Evolutionary conservation across 1,284 basidiomycete genomes (phyloP).

Genomic region (Naganishia sp.): DNA sequence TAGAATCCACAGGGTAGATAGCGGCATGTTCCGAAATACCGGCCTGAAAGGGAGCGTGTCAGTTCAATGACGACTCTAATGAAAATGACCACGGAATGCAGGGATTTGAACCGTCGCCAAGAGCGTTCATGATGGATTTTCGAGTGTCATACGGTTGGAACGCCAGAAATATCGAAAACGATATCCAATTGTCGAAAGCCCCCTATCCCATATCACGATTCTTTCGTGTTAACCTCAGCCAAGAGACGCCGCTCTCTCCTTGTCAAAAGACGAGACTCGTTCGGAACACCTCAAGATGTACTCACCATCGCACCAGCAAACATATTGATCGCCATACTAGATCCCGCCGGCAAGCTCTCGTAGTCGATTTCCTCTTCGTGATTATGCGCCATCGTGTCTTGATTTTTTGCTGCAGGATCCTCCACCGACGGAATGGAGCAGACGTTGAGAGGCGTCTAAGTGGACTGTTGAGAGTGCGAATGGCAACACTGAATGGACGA

Average conservation of each 20-base stretch:
- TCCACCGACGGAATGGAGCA: too few relatives aligned
- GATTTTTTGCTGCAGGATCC: conserved; percentile 1
- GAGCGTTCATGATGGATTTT: too few relatives aligned
- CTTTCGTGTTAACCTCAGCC: too few relatives aligned
- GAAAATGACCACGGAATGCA: background rate
- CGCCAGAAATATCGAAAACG: background rate
- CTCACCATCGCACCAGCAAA: conserved; percentile 89
- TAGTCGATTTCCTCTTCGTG: conserved; percentile 53
- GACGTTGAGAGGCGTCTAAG: background rate
- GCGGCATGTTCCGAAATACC: conserved; percentile 98
- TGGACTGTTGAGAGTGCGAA: background rate
- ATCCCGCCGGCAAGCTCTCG: conserved; percentile 52
- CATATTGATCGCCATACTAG: conserved; percentile 64
- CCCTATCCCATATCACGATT: too few relatives aligned
- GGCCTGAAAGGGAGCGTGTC: conserved; percentile 61
- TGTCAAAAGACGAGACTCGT: background rate
- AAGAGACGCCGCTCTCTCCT: background rate
- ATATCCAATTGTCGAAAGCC: too few relatives aligned
- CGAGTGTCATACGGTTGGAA: too few relatives aligned
- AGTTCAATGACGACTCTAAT: background rate
- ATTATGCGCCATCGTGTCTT: conserved; percentile 26
- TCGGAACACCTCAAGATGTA: conserved; percentile 37
- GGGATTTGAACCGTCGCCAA: background rate
- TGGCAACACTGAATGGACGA: too few relatives aligned
- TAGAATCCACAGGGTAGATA: conserved; percentile 98